These are phyloP conservation scores for Ilex asprella DNA, from an alignment of 257 asterid species.

Conservation along the genomic window DNA sequence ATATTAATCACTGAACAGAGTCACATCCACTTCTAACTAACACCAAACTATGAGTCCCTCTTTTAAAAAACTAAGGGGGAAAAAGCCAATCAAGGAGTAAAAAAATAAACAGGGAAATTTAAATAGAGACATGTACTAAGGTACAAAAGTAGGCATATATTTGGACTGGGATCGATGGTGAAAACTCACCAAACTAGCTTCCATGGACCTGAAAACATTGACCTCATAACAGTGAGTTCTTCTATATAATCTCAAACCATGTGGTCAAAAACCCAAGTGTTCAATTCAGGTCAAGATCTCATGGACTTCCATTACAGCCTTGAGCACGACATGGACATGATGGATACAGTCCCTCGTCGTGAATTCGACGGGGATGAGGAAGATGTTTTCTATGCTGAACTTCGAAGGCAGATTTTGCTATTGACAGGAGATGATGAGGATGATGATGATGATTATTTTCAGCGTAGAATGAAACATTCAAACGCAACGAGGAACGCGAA, in stretches of 20 bases:
- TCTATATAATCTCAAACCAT: constrained; percentile 3
- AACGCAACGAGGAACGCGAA: background rate
- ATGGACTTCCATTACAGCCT: constrained; percentile 25
- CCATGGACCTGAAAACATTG: constrained; percentile 32
- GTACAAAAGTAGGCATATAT: constrained; percentile 41
- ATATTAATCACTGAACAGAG: too few relatives aligned
- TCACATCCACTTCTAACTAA: too few relatives aligned
- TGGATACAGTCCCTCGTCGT: background rate
- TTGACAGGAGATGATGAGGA: constrained; percentile 10
- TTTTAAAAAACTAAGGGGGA: too few relatives aligned
- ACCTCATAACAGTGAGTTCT: background rate
- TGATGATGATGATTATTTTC: background rate
- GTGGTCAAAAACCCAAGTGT: constrained; percentile 1
- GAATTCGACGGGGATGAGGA: constrained; percentile 18
- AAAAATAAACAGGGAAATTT: background rate
- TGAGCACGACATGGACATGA: background rate
- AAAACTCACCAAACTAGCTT: constrained; percentile 19
- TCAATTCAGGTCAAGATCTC: background rate
- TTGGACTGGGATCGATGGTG: constrained; percentile 28
- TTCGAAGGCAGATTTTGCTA: constrained; percentile 12
- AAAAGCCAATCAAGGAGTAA: too few relatives aligned
- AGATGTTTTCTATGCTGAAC: constrained; percentile 10
- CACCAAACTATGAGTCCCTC: too few relatives aligned
- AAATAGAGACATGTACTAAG: constrained; percentile 4
- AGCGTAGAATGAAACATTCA: background rate